Base-by-base conservation (phyloP, 768 basidiomycete genomes). In the Hericium erinaceus region DNA sequence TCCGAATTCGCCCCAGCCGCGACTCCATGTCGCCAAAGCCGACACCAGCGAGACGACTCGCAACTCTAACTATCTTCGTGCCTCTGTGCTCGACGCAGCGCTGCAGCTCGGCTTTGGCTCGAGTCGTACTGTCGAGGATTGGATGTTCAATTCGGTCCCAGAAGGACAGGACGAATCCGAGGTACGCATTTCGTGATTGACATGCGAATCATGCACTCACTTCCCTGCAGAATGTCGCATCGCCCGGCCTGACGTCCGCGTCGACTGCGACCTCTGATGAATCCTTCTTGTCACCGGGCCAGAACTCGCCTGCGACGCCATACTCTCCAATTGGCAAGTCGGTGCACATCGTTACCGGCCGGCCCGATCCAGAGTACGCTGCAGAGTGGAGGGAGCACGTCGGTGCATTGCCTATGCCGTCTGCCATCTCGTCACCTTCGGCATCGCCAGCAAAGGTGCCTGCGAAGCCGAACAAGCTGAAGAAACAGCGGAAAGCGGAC, bases 11-110 rank as follows among this genome's bases (percentile, higher is more conserved):
- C 28, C 28, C 28, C 28, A 5, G 2, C 28, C 28, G 28, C 28
- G 28, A 33, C 28, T 33, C 28, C 28, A 33, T 2, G 28, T 33
- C 28, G 28, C 28, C n/a, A 33, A 33, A 33, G 28, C 28, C 28
- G 28, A 33, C 28, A 33, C 3, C 28, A 9, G 28, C 28, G 24
- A 60, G 24, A 33, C 28, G 28, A 57, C 28, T 57, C 80, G 84
- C 41, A 75, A 82, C 64, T 85, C 85, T 0, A 80, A 75, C 68
- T 67, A 78, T 13, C 73, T 89, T 18, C 79, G 87, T 15, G 86
- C 87, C 1, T 88, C 86, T 15, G 86, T 89, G 22, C 78, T 89
- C 41, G 85, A 89, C 64, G 84, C 77, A 7, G 87, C 87, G 7
- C 74, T 89, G 40, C 73, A 86, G 66, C 77, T 89, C 12, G 87